These are phyloP conservation scores for Penicillium concentricum DNA, from an alignment of 2,329 filamentous ascomycete genomes.

Conservation along the genomic window DNA sequence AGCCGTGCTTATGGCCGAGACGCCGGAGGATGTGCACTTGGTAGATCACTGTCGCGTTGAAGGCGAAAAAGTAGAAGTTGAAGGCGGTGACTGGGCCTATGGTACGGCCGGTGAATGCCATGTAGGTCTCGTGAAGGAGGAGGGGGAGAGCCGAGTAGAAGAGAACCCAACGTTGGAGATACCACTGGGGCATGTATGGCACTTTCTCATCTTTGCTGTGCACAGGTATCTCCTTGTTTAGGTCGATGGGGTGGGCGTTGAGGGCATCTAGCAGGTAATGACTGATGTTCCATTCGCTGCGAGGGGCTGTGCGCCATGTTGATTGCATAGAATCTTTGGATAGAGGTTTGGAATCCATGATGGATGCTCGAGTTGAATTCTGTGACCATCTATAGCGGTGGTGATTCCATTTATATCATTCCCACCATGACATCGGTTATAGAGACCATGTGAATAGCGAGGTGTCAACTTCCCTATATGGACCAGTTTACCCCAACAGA, in stretches of 20 bases:
- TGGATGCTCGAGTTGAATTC: neutral
- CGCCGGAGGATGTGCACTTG: conserved; percentile 28
- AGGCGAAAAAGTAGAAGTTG: conserved; percentile 40
- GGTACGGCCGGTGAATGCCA: conserved; percentile 30
- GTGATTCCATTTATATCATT: conserved; percentile 17
- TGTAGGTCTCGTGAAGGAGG: conserved; percentile 39
- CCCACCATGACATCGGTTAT: neutral
- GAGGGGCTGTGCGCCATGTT: conserved; percentile 28
- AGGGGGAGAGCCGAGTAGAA: conserved; percentile 42
- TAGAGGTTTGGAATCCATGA: conserved; percentile 23
- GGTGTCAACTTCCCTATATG: conserved; percentile 8
- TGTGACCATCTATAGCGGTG: neutral
- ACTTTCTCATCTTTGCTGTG: conserved; percentile 45
- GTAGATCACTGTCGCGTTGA: conserved; percentile 44
- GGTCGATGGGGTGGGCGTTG: conserved; percentile 26
- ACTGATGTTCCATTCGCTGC: conserved; percentile 25
- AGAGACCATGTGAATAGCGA: conserved; percentile 13
- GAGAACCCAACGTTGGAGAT: conserved; percentile 43
- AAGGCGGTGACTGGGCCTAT: conserved; percentile 35
- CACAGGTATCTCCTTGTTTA: conserved; percentile 34
- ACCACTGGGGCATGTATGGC: conserved; percentile 39
- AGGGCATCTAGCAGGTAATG: conserved; percentile 28
- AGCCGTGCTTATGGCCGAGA: conserved; percentile 21
- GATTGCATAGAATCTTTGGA: conserved; percentile 35
- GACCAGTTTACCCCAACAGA: conserved; percentile 19